Evolutionary conservation across 805 yeast genomes (phyloP), one percentile per base, ranked within the genome.

Genomic region (Yarrowia sp.): DNA sequence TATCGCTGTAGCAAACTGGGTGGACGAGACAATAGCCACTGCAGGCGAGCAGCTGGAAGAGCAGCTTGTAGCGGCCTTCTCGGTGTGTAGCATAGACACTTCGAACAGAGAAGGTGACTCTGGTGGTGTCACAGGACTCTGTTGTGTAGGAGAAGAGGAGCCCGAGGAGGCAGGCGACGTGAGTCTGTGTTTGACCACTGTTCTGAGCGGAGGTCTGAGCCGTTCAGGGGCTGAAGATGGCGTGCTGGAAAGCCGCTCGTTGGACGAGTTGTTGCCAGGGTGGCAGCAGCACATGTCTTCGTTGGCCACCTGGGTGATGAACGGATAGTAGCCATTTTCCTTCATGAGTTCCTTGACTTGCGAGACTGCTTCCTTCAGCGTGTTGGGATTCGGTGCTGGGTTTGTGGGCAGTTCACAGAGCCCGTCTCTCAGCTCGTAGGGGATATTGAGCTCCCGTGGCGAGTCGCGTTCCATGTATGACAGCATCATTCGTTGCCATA

Each of bases 371-470:
- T 48, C 55, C 14, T 59, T 12, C 74, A 77, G 22, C 38, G 55
- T 9, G 74, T 70, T 10, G 75, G 76, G 48, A 50, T 64, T 11
- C 26, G 55, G 58, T 53, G 70, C 48, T 42, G 55, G 49, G 9
- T 63, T 43, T 14, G 66, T 40, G 22, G 71, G 42, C 52, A 59
- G 22, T 9, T 41, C 45, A 35, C 61, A 35, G n/a, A 77, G 69
- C 16, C 65, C 70, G 38, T 73, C 73, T n/a, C 78, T 72, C 22
- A 74, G 70, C 14, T 66, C 70, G 36, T 71, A 71, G 5, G 80
- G 76, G 40, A 77, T 69, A 42, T 77, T 77, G 43, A 77, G 69
- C 69, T 77, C 79, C 19, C 74, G 70, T 14, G 74, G 72, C 14
- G 77, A 59, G 66, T 74, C 73, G 9, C 67, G 65, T 38, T 64